Evolutionary conservation across 768 basidiomycete species (phyloP).

Genomic region (Rhodocollybia butyracea): DNA sequence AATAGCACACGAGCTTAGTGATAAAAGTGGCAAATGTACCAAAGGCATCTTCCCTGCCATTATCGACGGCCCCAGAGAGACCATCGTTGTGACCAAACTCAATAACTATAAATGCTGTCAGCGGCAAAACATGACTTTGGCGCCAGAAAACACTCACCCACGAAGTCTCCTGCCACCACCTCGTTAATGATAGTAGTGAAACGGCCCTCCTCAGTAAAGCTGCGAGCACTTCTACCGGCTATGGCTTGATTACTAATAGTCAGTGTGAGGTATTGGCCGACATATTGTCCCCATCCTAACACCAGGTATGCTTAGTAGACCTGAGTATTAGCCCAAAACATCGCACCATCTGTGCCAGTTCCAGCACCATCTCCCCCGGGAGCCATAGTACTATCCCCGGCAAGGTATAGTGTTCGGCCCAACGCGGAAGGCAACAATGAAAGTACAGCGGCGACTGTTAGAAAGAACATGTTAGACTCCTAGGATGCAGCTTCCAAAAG

Average conservation of each 20-base stretch:
- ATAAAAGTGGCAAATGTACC: conserved; percentile 15
- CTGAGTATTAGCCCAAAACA: background rate
- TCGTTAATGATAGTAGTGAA: conserved; percentile 40
- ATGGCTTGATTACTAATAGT: conserved; percentile 45
- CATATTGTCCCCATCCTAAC: conserved; percentile 43
- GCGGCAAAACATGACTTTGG: background rate
- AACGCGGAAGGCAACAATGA: background rate
- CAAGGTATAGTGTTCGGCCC: conserved; percentile 37
- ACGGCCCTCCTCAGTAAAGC: conserved; percentile 45
- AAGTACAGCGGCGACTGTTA: background rate
- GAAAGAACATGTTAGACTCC: background rate
- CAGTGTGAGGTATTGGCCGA: conserved; percentile 37
- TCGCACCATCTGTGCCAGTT: conserved; percentile 24
- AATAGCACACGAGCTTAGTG: background rate
- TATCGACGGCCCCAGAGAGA: conserved; percentile 26
- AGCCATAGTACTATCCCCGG: conserved; percentile 46
- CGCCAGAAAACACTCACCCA: conserved; percentile 17
- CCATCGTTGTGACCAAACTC: conserved; percentile 29
- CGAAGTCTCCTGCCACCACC: conserved; percentile 37
- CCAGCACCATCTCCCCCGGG: conserved; percentile 34
- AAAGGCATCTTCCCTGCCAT: conserved; percentile 38
- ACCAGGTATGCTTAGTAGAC: background rate
- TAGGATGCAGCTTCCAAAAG: background rate
- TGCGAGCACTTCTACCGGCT: conserved; percentile 42
- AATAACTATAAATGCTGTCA: conserved; percentile 11